phyloP scores from a whole-genome alignment of 768 basidiomycete genomes.

The Rhodotorula graminis region DNA sequence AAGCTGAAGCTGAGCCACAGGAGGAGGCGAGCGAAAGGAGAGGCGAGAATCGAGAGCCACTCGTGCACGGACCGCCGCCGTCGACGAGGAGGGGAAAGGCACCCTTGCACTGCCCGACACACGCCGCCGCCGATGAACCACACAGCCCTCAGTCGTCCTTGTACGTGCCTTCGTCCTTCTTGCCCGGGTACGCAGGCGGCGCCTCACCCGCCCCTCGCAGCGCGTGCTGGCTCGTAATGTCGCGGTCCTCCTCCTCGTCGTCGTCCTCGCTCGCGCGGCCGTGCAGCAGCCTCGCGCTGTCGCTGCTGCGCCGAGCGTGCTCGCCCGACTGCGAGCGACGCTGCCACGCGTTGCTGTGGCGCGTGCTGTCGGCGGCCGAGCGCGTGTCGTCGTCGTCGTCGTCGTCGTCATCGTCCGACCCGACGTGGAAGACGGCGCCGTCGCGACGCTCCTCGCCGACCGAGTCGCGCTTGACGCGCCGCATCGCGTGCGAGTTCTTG shows the following conservation, averaged over 20 bases:
- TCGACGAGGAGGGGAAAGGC: too few relatives aligned
- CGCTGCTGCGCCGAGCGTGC: not conserved
- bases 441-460: not conserved
- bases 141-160: not conserved
- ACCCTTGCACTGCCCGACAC: too few relatives aligned
- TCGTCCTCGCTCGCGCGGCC: not conserved
- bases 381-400: slow-evolving; percentile 11
- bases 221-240: slow-evolving; percentile 27
- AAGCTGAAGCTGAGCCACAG: too few relatives aligned
- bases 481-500: not conserved
- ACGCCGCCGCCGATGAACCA: too few relatives aligned
- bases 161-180: not conserved
- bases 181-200: not conserved
- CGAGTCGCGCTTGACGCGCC: not conserved
- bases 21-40: too few relatives aligned
- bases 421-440: slow-evolving; percentile 23
- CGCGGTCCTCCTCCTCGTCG: slow-evolving; percentile 5
- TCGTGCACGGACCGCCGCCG: too few relatives aligned
- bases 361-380: not conserved
- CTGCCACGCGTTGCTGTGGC: not conserved
- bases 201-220: not conserved
- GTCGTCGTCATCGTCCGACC: slow-evolving; percentile 24
- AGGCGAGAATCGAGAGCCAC: too few relatives aligned
- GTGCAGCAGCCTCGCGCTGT: not conserved
- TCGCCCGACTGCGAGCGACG: not conserved